Base-by-base conservation (phyloP, 345 rosid species). In the Balakata baccata region DNA sequence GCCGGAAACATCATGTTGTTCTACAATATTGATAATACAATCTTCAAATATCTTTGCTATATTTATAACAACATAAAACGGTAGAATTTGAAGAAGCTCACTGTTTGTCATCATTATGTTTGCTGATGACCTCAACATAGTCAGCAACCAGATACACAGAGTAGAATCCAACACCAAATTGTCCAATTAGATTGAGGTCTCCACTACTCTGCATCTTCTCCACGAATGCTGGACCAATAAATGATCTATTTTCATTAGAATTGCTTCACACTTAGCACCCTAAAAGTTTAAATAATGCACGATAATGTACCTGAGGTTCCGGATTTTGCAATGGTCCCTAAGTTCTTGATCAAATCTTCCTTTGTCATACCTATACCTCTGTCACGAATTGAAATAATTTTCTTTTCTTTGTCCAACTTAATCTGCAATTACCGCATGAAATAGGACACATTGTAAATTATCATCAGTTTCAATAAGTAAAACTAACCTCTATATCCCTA, bases 121-220 rank as follows among this genome's bases (percentile, higher is more conserved):
- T 95, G 86, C 98, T 92, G 66, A 91, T 83, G 68, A 95, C 99
- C 89, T 95, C 99, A 50, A 95, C 97, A 56, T 91, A 91, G 84
- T 95, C 99, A 80, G 99, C 96, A 43, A 92, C 97, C 25, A 95
- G 96, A 82, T 95, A 95, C 2, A 92, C 99, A 22, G 99, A 95
- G 76, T 95, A 95, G 83, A 95, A 95, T 69, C 99, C 99, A 82
- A 95, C 99, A 68, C 99, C 99, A 84, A 95, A 95, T 69, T 95
- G 98, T 66, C 99, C 99, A 84, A 95, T 95, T 76, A 95, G 93
- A 81, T 95, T 95, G 43, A 95, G 86, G 78, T 92, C 99, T 45
- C 97, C 99, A 52, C 98, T 87, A 45, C 92, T 81, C 88, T 95
- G 96, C 98, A 95, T 89, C 78, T 92, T 95, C 88, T 95, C 99